Base-by-base conservation (phyloP, 371 early-diverging fungal genomes). In the Mucor saturninus region DNA sequence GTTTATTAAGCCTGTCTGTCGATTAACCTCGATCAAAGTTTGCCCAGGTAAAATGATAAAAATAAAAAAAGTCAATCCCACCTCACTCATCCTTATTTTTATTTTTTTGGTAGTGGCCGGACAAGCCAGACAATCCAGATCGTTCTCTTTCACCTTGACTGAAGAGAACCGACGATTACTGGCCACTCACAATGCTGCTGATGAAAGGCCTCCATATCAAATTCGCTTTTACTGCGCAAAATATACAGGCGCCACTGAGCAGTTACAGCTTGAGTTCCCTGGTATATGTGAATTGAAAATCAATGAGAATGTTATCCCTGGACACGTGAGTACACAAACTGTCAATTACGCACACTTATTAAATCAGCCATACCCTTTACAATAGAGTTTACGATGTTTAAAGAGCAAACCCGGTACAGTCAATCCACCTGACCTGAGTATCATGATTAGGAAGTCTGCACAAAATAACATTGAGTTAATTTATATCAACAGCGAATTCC, bases 361-460 rank as follows among this genome's bases (percentile, higher is more conserved):
- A 21, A 15, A 32, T n/a, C 6, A 28, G 42, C 49, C 14, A 9
- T 49, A 14, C 13, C 21, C 21, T 21, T 21, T 21, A 21, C 21
- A 21, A 21, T 68, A 88, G 88, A 72, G 61, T 14, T 61, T 85
- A 14, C 76, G 85, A 39, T 88, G 89, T 2, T 56, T 85, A 48
- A 88, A 85, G 56, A 83, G 81, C 35, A 83, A 74, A 52, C 86
- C 86, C n/a, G 84, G 86, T 0, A 87, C 88, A 3, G 86, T 86
- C 0, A 68, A 82, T 43, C 87, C 89, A 2, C 79, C 83, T 3
- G 83, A 89, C 62, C 69, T 89, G 29, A 84, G 88, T 2, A 50
- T 62, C 4, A 75, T 85, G 45, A 73, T 72, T 45, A 59, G 64
- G 30, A 59, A 78, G 13, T 58, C 69, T 0, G 42, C 60, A 0